Percentiles rank a stretch among this genome's conserved stretches.
These are phyloP conservation scores for Persicaria maculosa DNA, from an alignment of 148 eudicot species.

Conservation along the genomic window DNA sequence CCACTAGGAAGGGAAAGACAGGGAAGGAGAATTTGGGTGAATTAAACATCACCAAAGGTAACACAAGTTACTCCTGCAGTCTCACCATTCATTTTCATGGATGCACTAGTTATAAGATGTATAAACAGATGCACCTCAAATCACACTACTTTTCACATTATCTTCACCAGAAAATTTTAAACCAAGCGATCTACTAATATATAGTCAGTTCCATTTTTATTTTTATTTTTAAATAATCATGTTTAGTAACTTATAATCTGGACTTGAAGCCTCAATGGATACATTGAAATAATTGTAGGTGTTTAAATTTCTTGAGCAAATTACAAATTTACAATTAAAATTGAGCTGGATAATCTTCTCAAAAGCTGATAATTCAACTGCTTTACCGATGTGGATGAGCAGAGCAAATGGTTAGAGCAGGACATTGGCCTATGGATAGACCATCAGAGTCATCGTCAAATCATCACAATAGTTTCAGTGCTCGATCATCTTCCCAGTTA, in stretches of 20 bases:
- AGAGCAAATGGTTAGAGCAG: constrained; percentile 39
- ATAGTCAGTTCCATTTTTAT: too few species aligned
- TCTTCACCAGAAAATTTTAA: too few species aligned
- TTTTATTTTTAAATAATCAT: too few species aligned
- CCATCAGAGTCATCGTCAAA: constrained; percentile 73
- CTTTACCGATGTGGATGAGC: constrained; percentile 14
- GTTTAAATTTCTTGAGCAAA: too few species aligned
- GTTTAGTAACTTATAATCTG: too few species aligned
- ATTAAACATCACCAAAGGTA: constrained; percentile 50
- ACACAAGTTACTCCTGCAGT: not conserved
- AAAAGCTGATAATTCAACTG: not conserved
- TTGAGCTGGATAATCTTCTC: not conserved
- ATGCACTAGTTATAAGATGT: not conserved
- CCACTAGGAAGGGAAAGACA: constrained; percentile 60
- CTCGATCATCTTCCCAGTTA: constrained; percentile 76
- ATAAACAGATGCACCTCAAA: not conserved
- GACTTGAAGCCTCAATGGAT: too few species aligned
- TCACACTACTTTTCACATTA: too few species aligned
- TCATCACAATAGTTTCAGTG: constrained; percentile 47
- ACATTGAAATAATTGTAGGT: too few species aligned
- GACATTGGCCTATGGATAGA: constrained; percentile 54
- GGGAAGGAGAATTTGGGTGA: constrained; percentile 75
- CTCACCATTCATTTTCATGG: not conserved
- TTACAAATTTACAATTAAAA: not conserved
- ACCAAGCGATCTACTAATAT: too few species aligned